Base-by-base conservation (phyloP, 1,284 basidiomycete species). In the Marasmius oreades region DNA sequence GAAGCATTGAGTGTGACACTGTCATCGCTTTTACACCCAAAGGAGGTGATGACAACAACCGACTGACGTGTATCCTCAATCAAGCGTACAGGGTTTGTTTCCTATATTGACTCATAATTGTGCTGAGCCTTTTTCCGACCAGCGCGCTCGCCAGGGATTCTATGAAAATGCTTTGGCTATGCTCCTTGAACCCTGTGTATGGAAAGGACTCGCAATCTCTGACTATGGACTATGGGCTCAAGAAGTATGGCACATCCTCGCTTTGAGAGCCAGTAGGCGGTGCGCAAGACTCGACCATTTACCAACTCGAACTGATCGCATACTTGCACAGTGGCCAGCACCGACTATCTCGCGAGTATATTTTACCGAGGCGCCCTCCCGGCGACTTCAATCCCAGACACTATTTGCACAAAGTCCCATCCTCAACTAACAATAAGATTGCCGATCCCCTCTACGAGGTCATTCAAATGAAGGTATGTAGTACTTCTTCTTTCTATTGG, bases 241-340 rank as follows among this genome's bases (percentile, higher is more conserved):
- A 55, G 81, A 87, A 65, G 78, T 92, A 36, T 92, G 90, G 90
- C 81, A 88, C 63, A 80, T 89, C 55, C 73, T 92, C 36, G 78
- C 79, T 20, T 69, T 90, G 57, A 80, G 86, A 37, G 81, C 85
- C 12, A 83, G 79, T 59, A 82, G 90, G 55, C 79, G 85, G 89
- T 88, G 39, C 5, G 39, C n/a, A 65, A 52, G 34, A 16, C 34
- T 37, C 37, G n/a, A 46, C 37, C 34, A 22, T 31, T 52, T 23
- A 33, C 59, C 53, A 24, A 46, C 53, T 55, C 58, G 28, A 31
- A 10, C 57, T 44, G 58, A 53, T 55, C 42, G 37, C 36, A 55
- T 33, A 51, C 36, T n/a, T 16, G 44, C 18, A 5, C 50, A 78
- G 75, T 39, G 84, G 86, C 5, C 88, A 92, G 66, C 69, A 77